Conservation (phyloP, 1,284 basidiomycete genomes). For the Papiliotrema terrestris region DNA sequence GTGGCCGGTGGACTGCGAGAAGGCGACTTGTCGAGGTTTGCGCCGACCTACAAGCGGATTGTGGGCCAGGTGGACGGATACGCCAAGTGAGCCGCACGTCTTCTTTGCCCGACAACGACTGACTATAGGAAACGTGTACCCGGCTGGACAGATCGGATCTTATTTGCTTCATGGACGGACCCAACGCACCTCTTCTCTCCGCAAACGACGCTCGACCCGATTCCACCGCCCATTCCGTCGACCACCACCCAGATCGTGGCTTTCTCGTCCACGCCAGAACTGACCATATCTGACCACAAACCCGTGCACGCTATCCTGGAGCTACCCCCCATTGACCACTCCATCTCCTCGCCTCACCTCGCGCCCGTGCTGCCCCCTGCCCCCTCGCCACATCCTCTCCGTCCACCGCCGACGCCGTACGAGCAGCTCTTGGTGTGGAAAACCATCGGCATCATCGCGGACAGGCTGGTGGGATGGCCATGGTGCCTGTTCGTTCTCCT, state of each 20-base stretch:
- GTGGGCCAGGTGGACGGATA: slow-evolving; percentile 75
- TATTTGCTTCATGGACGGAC: slow-evolving; percentile 79
- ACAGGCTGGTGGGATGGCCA: slow-evolving; percentile 38
- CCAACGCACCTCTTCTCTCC: slow-evolving; percentile 23
- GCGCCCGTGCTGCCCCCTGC: slow-evolving; percentile 30
- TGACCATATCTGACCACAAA: slow-evolving; percentile 50
- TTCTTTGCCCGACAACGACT: not conserved
- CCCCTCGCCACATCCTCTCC: slow-evolving; percentile 23
- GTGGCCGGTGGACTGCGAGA: slow-evolving; percentile 72
- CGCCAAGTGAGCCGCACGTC: slow-evolving; percentile 55
- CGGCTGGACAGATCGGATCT: slow-evolving; percentile 91
- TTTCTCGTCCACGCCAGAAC: slow-evolving; percentile 38
- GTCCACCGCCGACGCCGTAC: slow-evolving; percentile 21
- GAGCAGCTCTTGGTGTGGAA: slow-evolving; percentile 28
- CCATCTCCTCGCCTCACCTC: slow-evolving; percentile 23
- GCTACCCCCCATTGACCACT: slow-evolving; percentile 30
- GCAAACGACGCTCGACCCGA: slow-evolving; percentile 13
- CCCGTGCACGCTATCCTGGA: slow-evolving; percentile 45
- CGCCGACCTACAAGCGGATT: slow-evolving; percentile 80
- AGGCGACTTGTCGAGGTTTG: slow-evolving; percentile 79
- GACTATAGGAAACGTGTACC: slow-evolving; percentile 67
- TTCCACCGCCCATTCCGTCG: slow-evolving; percentile 8
- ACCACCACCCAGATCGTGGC: slow-evolving; percentile 35
- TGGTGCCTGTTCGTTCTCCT: slow-evolving; percentile 41
- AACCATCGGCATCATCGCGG: slow-evolving; percentile 28